Base-by-base conservation (phyloP, 805 yeast genomes). In the Ogataea haglerorum region DNA sequence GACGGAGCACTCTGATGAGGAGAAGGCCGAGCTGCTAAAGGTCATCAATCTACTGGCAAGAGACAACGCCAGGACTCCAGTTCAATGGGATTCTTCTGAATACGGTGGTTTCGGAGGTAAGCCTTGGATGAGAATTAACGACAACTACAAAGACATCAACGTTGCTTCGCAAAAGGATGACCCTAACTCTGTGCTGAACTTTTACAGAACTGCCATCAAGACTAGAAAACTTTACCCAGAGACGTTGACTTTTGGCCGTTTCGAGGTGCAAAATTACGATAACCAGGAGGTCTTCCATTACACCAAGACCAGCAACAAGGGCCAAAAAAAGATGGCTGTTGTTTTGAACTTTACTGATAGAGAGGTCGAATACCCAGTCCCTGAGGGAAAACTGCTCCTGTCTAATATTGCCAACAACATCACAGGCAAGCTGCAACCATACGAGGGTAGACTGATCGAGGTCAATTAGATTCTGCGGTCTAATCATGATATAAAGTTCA, bases 91-190 rank as follows among this genome's bases (percentile, higher is more conserved):
- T n/a, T 31, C 34, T 4, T n/a, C 34, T 15, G 34, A 31, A 13
- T 10, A 19, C 23, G 34, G 34, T 14, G 23, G 23, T n/a, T 31
- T 21, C 18, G 34, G 25, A 6, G 62, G 74, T 31, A 61, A 59
- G 45, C 81, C 82, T 13, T 76, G 82, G 82, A 75, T 70, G 61
- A 60, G 65, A 44, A 70, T 71, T 48, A 72, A 73, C 48, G 77
- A 72, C 43, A 70, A 70, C 52, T 76, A 69, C 60, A 58, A 55
- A 45, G 69, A 68, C 36, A 66, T 75, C 53, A 77, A 77, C 46
- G 80, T 68, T 16, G 69, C 64, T 6, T 56, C 65, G 3, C 78
- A 76, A 54, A 53, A 61, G 13, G 46, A 63, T 32, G 76, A 76
- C 52, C 69, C 72, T 5, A 47, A 67, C 31, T 75, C 80, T 0